Conservation (phyloP, 768 basidiomycete species). For the Calocybe indica region DNA sequence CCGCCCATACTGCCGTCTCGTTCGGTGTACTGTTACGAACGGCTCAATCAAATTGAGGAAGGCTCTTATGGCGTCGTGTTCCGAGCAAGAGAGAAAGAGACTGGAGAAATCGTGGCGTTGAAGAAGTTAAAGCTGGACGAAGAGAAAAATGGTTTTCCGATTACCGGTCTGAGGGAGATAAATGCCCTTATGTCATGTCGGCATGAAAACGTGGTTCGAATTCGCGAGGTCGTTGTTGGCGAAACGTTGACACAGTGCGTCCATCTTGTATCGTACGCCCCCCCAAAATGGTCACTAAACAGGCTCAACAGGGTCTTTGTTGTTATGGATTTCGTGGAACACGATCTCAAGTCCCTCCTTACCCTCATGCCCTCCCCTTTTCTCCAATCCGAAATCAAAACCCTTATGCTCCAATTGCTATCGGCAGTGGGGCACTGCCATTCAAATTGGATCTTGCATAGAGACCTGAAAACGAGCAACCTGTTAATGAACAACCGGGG, state of each 20-base stretch:
- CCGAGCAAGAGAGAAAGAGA: constrained; percentile 90
- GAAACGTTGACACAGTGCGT: constrained; percentile 99
- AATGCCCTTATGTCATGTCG: constrained; percentile 93
- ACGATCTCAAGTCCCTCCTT: constrained; percentile 95
- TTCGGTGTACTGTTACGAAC: constrained; percentile 90
- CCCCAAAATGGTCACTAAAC: neutral
- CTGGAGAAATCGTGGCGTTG: constrained; percentile 92
- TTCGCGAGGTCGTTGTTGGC: constrained; percentile 96
- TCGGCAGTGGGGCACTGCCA: constrained; percentile 94
- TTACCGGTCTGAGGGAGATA: constrained; percentile 91
- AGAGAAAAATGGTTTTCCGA: constrained; percentile 98
- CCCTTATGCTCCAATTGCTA: constrained; percentile 86
- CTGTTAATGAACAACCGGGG: constrained; percentile 98
- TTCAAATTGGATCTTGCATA: constrained; percentile 95
- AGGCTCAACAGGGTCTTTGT: constrained; percentile 78
- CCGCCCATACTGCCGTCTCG: constrained; percentile 82
- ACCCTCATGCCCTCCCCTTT: constrained; percentile 95
- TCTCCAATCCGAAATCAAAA: constrained; percentile 97
- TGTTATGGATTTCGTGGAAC: constrained; percentile 99
- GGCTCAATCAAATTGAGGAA: constrained; percentile 97
- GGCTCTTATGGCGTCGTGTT: constrained; percentile 98
- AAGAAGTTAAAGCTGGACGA: constrained; percentile 98
- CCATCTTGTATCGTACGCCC: constrained; percentile 21
- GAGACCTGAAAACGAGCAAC: constrained; percentile 97
- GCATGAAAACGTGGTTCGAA: constrained; percentile 96